Evolutionary conservation across 306 rosid species (phyloP).

Genomic region (Trifolium subterraneum): DNA sequence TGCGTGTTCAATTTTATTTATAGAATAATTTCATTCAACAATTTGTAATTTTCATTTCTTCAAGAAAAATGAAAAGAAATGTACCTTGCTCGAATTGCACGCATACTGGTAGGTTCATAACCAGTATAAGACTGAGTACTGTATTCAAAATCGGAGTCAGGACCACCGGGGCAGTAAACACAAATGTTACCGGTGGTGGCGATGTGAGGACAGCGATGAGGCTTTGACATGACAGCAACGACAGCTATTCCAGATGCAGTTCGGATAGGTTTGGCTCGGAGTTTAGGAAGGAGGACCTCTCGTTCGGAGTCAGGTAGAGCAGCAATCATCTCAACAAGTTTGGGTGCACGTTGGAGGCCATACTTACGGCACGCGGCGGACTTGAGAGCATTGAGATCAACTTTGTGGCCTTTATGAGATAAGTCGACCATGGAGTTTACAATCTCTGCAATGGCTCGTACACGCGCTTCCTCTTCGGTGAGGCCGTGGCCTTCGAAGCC

Average conservation of each 20-base stretch:
- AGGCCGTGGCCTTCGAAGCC: constrained; percentile 87
- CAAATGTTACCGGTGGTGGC: constrained; percentile 96
- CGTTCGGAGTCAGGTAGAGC: constrained; percentile 89
- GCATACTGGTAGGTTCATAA: constrained; percentile 98
- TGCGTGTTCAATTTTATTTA: too few relatives aligned
- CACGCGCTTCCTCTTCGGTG: constrained; percentile 89
- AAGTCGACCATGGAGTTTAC: constrained; percentile 90
- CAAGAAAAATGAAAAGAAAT: constrained; percentile 1
- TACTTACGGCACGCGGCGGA: constrained; percentile 96
- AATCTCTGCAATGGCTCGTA: constrained; percentile 93
- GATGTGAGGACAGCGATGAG: constrained; percentile 95
- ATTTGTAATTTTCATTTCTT: not conserved
- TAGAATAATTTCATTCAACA: not conserved
- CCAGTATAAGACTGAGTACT: constrained; percentile 98
- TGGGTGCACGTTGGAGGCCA: constrained; percentile 94
- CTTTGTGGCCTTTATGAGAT: constrained; percentile 81
- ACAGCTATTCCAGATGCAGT: constrained; percentile 96
- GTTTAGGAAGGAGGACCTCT: constrained; percentile 84
- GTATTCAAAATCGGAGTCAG: constrained; percentile 95
- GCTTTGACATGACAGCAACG: constrained; percentile 98
- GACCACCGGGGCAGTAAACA: constrained; percentile 97
- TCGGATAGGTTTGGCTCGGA: constrained; percentile 94
- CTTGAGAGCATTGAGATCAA: constrained; percentile 87
- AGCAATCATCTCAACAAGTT: constrained; percentile 97
- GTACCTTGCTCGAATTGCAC: constrained; percentile 96